Base-by-base conservation (phyloP, 2,329 filamentous ascomycete genomes). In the Trichoderma polysporum region DNA sequence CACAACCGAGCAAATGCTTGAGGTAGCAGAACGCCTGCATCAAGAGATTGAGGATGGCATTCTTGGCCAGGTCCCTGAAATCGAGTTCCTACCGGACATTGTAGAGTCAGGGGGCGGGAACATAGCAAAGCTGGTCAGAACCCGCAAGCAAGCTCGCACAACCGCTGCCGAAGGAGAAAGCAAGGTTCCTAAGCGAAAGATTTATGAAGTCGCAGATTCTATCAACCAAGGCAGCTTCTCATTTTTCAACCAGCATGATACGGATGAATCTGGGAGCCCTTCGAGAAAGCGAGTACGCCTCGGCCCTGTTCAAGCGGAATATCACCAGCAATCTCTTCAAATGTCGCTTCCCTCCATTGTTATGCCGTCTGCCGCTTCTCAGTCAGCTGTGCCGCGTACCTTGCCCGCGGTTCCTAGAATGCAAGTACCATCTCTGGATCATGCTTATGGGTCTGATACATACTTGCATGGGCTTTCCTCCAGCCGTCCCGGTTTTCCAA, bases 81-180 rank as follows among this genome's bases (percentile, higher is more conserved):
- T 88, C 66, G 86, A 88, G 75, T 85, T 88, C 19, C 79, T 88
- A 4, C 85, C 86, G 1, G 83, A 85, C 67, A 84, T 88, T 69
- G 76, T 77, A 15, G 80, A 79, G 39, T 79, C 79, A 10, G 71
- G 75, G 22, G 68, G 69, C 13, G 69, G 69, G 17, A 72, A 69
- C 33, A 70, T 71, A 12, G 60, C 69, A 3, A 76, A 76, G 47
- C 66, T 73, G 15, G 65, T 29, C 50, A 68, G 68, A 47, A 52
- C 63, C 25, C 74, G 73, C 47, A 66, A 72, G 39, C 71, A 72
- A 56, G 68, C 50, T 31, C 68, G 69, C 37, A 65, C 39, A 22
- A 61, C 29, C 19, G 66, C 62, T 47, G 3, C 15, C n/a, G 25
- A 22, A 41, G 37, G 22, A 15, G 64, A 67, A 33, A 37, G 63